A percentile compares a stretch with the other conserved stretches of the same genome.
Conservation (phyloP, 2,329 filamentous ascomycete genomes). For the Ophiobolus disseminans region DNA sequence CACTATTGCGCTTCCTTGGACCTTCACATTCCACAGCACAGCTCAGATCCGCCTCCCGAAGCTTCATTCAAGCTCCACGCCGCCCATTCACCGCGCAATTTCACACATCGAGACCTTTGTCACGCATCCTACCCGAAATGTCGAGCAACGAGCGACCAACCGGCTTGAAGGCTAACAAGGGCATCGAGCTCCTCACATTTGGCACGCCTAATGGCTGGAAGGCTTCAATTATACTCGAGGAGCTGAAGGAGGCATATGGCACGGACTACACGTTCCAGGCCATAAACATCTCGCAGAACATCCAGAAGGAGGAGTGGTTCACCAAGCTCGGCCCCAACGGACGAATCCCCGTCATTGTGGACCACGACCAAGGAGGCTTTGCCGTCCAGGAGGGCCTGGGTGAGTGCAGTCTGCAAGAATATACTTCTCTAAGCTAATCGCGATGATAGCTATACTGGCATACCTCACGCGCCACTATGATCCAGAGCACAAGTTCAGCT, state of each 20-base stretch:
- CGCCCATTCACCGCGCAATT: constrained; percentile 21
- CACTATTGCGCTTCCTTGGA: constrained; percentile 23
- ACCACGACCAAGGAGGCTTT: constrained; percentile 68
- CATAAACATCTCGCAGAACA: constrained; percentile 66
- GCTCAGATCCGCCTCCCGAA: constrained; percentile 18
- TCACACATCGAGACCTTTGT: constrained; percentile 26
- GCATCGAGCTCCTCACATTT: constrained; percentile 70
- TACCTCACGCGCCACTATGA: constrained; percentile 57
- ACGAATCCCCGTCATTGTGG: constrained; percentile 69
- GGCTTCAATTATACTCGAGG: constrained; percentile 67
- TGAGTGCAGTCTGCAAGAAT: constrained; percentile 29
- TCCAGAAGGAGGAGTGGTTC: constrained; percentile 73
- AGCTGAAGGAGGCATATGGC: constrained; percentile 70
- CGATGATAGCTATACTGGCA: constrained; percentile 49
- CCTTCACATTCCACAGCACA: constrained; percentile 23
- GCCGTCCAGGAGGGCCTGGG: constrained; percentile 56
- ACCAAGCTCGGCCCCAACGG: constrained; percentile 69
- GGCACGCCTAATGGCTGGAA: constrained; percentile 61
- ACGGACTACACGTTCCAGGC: constrained; percentile 64
- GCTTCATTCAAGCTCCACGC: constrained; percentile 17
- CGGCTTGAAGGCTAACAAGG: constrained; percentile 66
- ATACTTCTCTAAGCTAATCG: constrained; percentile 17
- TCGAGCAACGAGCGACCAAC: constrained; percentile 52
- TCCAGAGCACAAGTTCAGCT: constrained; percentile 55
- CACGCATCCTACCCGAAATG: constrained; percentile 30